phyloP scores from a whole-genome alignment of 1,284 basidiomycete species.

The Marasmius fiardii region DNA sequence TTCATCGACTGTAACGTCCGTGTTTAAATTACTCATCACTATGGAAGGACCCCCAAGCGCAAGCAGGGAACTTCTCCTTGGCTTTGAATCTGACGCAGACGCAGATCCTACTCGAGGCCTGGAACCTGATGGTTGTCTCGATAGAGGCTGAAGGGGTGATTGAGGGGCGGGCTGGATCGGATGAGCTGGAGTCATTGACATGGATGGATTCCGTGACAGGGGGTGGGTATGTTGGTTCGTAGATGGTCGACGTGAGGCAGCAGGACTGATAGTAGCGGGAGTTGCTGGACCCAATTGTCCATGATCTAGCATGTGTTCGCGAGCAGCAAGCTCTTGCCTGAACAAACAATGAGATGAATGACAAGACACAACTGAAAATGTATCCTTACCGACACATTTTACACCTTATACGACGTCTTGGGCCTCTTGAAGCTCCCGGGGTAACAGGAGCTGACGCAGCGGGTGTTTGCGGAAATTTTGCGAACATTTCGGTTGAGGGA shows the following conservation, averaged over 20 bases:
- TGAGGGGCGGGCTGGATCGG: conserved; percentile 11
- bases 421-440: conserved; percentile 21
- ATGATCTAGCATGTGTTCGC: conserved; percentile 92
- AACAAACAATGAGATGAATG: conserved; percentile 1
- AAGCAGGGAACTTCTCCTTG: conserved; percentile 31
- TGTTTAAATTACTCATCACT: background rate
- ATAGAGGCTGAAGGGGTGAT: background rate
- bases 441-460: conserved; percentile 52
- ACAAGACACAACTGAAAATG: background rate
- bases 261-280: conserved; percentile 46
- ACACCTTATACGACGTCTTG: conserved; percentile 76
- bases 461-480: conserved; percentile 67
- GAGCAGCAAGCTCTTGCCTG: conserved; percentile 80
- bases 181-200: conserved; percentile 19
- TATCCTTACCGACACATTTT: conserved; percentile 79
- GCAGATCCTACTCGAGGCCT: background rate
- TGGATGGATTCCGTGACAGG: conserved; percentile 20
- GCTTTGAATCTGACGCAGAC: conserved; percentile 17
- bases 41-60: conserved; percentile 3
- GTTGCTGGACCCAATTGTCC: conserved; percentile 71
- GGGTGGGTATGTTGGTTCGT: conserved; percentile 14
- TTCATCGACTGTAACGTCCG: background rate
- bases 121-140: background rate
- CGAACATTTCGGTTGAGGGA: conserved; percentile 70
- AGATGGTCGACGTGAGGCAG: conserved; percentile 46